phyloP scores from a whole-genome alignment of 148 eudicot genomes.

The Rhododendron williamsianum region DNA sequence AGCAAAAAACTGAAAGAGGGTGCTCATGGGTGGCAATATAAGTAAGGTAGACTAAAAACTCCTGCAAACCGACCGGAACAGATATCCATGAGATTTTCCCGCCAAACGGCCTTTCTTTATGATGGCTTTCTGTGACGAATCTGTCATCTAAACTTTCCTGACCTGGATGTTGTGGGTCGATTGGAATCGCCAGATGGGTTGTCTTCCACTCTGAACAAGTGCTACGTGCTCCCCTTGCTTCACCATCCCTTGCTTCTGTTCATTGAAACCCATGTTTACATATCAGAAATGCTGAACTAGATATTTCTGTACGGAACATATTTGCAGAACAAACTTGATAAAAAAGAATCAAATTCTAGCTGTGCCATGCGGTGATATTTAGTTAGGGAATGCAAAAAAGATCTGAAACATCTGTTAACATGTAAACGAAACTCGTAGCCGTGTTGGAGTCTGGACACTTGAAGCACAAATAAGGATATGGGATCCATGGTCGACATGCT shows the following conservation, averaged over 20 bases:
- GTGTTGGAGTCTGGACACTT: background rate
- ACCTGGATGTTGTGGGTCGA: constrained; percentile 94
- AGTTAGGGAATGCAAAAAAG: background rate
- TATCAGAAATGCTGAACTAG: background rate
- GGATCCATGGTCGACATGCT: background rate
- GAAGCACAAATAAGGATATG: background rate
- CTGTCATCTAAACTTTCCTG: constrained; percentile 47
- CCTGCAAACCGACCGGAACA: background rate
- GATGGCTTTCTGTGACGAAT: background rate
- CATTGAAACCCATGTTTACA: background rate
- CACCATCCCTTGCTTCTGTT: constrained; percentile 92
- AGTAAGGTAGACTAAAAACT: background rate
- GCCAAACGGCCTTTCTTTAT: background rate
- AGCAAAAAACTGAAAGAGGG: background rate
- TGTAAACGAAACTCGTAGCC: background rate
- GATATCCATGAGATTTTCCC: background rate
- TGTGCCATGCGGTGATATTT: background rate
- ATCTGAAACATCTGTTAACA: background rate
- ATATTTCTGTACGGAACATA: background rate
- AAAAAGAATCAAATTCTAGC: background rate
- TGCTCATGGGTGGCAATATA: background rate
- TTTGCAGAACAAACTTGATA: background rate
- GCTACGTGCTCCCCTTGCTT: constrained; percentile 86
- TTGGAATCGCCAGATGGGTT: constrained; percentile 89
- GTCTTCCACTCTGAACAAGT: constrained; percentile 89